Percentiles rank a stretch among this genome's conserved stretches.
phyloP scores from a whole-genome alignment of 257 asterid genomes.

The Ligustrum vulgare region DNA sequence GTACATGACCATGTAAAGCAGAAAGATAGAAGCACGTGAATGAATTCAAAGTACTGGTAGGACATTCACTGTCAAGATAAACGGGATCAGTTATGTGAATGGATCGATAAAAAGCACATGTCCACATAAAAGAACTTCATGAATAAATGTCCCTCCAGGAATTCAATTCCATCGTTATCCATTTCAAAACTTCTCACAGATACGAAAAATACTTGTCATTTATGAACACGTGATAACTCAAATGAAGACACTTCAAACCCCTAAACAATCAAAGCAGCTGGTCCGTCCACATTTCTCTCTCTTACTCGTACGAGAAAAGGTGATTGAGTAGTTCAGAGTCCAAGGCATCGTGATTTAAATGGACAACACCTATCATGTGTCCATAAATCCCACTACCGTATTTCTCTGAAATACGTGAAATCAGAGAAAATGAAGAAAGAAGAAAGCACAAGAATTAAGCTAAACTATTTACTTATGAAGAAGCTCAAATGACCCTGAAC shows the following conservation, averaged over 20 bases:
- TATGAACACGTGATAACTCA: background rate
- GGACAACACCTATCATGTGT: background rate
- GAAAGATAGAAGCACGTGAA: background rate
- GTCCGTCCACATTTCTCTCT: slow-evolving; percentile 20
- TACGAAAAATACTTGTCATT: background rate
- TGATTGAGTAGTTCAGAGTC: too few relatives aligned
- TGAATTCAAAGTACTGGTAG: background rate
- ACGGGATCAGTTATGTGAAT: background rate
- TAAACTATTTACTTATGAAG: background rate
- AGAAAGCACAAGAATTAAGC: background rate
- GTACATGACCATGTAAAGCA: background rate
- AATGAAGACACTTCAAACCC: slow-evolving; percentile 15
- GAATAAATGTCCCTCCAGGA: background rate
- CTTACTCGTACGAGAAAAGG: background rate
- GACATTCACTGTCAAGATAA: background rate
- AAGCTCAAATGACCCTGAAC: background rate
- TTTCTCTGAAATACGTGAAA: background rate
- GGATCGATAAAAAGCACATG: background rate
- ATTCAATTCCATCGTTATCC: background rate
- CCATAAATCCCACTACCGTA: background rate
- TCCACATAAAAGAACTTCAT: background rate
- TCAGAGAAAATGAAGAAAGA: background rate
- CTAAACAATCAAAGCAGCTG: slow-evolving; percentile 17
- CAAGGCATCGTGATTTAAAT: background rate
- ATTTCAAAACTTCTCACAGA: background rate